Evolutionary conservation across 2,329 filamentous ascomycete species (phyloP), one percentile per base, ranked within the genome.

Genomic region (Trichoderma sp.): DNA sequence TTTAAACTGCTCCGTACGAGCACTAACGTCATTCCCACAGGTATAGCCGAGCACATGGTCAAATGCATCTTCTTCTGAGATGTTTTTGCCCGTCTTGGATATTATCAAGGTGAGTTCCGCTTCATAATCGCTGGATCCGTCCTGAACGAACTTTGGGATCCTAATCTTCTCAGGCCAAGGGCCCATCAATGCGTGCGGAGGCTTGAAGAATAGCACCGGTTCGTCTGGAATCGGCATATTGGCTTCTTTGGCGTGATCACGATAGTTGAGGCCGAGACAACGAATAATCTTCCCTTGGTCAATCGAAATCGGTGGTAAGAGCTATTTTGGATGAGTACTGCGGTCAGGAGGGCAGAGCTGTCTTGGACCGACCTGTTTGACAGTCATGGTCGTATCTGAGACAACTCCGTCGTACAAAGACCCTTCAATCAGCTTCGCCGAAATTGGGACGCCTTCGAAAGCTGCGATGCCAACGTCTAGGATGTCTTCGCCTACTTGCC

Each of bases 211-310:
- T 4, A 59, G 57, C 7, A 59, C 24, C 33, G 57, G 57, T 27
- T 19, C 57, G 14, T 59, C 35, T 14, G 57, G 57, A 11, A 59
- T 35, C 1, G 57, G 35, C 33, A 59, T 40, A 14, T 59, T 59
- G 16, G 57, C 35, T 24, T 59, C 57, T 24, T 24, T 35, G n/a
- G 57, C 57, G 40, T 59, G 57, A 27, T 59, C 57, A n/a, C 33
- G 33, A 35, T 43, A 59, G 4, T 59, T 59, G 3, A 59, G 57
- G 10, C 57, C 57, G n/a, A 59, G 57, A 19, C 57, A 59, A 5
- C 57, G 57, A 59, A 59, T 35, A 8, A 59, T 27, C 14, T 6
- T 40, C 8, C 24, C 40, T 35, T 16, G 35, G 33, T 24, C 24
- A 35, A 21, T 35, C 57, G 24, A 40, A 3, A 59, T n/a, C 4